Evolutionary conservation across 805 yeast genomes (phyloP).

Genomic region (Candida boleticola): DNA sequence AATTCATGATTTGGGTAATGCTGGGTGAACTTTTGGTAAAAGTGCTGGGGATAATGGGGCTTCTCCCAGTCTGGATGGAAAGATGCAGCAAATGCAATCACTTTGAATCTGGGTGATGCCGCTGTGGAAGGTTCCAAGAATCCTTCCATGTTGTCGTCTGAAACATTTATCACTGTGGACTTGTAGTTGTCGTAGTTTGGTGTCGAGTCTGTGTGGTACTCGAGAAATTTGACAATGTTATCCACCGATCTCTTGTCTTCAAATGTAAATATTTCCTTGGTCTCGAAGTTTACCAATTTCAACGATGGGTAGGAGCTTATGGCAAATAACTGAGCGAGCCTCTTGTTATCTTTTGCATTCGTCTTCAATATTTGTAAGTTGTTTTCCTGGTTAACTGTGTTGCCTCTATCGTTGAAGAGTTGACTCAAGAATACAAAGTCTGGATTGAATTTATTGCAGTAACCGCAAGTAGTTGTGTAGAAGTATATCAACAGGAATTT

Average conservation of each 20-base stretch:
- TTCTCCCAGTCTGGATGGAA: conserved; percentile 29
- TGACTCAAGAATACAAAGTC: conserved; percentile 38
- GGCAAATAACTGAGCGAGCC: conserved; percentile 37
- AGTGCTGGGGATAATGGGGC: conserved; percentile 32
- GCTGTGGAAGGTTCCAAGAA: background rate
- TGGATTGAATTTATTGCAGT: conserved; percentile 31
- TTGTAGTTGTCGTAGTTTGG: conserved; percentile 22
- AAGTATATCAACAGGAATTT: conserved; percentile 45
- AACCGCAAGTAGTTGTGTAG: conserved; percentile 38
- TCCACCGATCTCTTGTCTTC: conserved; percentile 21
- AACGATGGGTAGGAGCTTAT: conserved; percentile 50
- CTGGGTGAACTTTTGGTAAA: conserved; percentile 23
- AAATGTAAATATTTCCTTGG: conserved; percentile 39
- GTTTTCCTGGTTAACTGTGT: conserved; percentile 28
- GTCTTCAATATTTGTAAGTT: conserved; percentile 31
- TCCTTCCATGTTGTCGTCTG: conserved; percentile 7
- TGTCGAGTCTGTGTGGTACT: conserved; percentile 11
- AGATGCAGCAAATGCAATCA: conserved; percentile 24
- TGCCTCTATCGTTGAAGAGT: conserved; percentile 38
- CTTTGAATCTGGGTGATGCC: conserved; percentile 1
- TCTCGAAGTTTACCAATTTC: conserved; percentile 42
- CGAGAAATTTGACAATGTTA: conserved; percentile 20
- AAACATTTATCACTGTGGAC: conserved; percentile 15
- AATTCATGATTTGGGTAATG: conserved; percentile 14
- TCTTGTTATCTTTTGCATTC: conserved; percentile 24